Evolutionary conservation across 345 rosid genomes (phyloP).

Genomic region (Moricandia arvensis): DNA sequence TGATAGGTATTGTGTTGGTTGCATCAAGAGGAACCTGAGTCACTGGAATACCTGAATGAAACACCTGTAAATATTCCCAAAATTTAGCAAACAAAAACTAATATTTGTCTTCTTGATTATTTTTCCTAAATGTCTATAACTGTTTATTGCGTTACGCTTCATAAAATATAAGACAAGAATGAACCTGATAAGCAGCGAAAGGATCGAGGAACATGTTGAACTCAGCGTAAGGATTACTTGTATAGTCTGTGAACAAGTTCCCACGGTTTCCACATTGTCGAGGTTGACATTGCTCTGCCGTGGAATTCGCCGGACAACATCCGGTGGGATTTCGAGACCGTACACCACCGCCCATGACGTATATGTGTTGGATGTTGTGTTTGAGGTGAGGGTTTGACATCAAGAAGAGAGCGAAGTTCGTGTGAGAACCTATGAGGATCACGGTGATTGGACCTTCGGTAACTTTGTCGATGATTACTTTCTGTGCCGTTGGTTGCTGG

Average conservation of each 20-base stretch:
- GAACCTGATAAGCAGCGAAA: slow-evolving; percentile 85
- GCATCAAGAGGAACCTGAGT: slow-evolving; percentile 89
- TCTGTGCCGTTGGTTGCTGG: slow-evolving; percentile 71
- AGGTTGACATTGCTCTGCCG: slow-evolving; percentile 48
- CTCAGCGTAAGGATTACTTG: slow-evolving; percentile 86
- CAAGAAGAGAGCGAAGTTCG: slow-evolving; percentile 72
- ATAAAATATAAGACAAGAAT: not conserved
- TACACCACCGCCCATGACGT: slow-evolving; percentile 89
- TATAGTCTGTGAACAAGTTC: slow-evolving; percentile 64
- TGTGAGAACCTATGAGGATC: slow-evolving; percentile 63
- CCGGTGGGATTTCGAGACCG: slow-evolving; percentile 61
- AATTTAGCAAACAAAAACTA: no score
- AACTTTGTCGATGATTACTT: slow-evolving; percentile 64
- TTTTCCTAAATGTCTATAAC: not conserved
- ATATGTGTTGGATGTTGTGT: slow-evolving; percentile 73
- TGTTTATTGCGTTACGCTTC: not conserved
- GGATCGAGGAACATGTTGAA: slow-evolving; percentile 86
- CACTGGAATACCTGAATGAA: slow-evolving; percentile 84
- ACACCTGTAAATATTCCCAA: slow-evolving; percentile 45
- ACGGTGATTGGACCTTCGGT: slow-evolving; percentile 70
- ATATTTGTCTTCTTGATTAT: not conserved
- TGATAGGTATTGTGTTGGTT: slow-evolving; percentile 76
- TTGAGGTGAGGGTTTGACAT: slow-evolving; percentile 74
- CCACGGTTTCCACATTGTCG: slow-evolving; percentile 68
- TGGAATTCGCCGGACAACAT: slow-evolving; percentile 56